Evolutionary conservation across 805 yeast genomes (phyloP).

Genomic region (Cyberlindnera euphorbiae): DNA sequence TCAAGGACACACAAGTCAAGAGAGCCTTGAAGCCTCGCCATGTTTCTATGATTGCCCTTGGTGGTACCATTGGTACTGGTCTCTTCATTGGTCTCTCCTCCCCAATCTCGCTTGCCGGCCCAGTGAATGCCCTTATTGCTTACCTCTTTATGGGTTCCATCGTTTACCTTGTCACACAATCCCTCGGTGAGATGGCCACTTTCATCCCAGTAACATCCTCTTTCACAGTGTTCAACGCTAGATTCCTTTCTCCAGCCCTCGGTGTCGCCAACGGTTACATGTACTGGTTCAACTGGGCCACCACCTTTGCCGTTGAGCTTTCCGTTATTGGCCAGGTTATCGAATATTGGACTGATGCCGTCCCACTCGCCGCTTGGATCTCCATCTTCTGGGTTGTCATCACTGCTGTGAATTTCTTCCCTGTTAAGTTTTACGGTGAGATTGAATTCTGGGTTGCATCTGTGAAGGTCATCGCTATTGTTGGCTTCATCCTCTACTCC

Average conservation of each 20-base stretch:
- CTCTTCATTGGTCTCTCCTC: slow-evolving; percentile 59
- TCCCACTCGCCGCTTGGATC: slow-evolving; percentile 72
- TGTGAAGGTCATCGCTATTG: slow-evolving; percentile 60
- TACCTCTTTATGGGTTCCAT: slow-evolving; percentile 63
- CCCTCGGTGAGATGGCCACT: slow-evolving; percentile 80
- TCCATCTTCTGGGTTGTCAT: slow-evolving; percentile 59
- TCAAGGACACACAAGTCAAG: slow-evolving; percentile 41
- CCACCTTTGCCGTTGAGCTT: slow-evolving; percentile 70
- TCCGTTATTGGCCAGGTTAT: slow-evolving; percentile 67
- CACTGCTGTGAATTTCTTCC: slow-evolving; percentile 52
- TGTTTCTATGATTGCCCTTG: slow-evolving; percentile 71
- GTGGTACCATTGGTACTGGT: slow-evolving; percentile 81
- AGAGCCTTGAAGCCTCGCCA: slow-evolving; percentile 64
- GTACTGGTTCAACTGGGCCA: slow-evolving; percentile 77
- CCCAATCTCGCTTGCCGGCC: slow-evolving; percentile 57
- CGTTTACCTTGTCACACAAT: slow-evolving; percentile 62
- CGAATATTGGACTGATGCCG: slow-evolving; percentile 61
- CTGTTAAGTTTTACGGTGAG: slow-evolving; percentile 70
- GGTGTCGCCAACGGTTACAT: slow-evolving; percentile 73
- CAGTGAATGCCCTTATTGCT: slow-evolving; percentile 62
- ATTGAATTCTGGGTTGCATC: slow-evolving; percentile 71
- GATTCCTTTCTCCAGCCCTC: slow-evolving; percentile 61
- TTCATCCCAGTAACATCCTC: slow-evolving; percentile 65
- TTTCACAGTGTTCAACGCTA: slow-evolving; percentile 61
- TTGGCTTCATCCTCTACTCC: slow-evolving; percentile 65